Conservation (phyloP, 495 filamentous ascomycete species). For the Trypethelium eluteriae region DNA sequence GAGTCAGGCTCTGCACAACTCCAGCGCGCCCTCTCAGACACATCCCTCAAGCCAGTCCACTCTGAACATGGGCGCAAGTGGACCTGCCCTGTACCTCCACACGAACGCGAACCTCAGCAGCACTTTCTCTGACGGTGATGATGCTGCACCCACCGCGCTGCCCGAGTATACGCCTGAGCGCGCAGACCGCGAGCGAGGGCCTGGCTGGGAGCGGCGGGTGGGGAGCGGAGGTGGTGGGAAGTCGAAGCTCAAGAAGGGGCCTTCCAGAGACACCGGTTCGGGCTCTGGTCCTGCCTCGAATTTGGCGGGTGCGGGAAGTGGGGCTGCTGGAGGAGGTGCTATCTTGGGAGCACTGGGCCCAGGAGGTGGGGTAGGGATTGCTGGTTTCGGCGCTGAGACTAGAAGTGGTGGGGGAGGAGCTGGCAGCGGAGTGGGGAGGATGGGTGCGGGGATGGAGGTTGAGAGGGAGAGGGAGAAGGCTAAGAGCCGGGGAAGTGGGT, state of each 20-base stretch:
- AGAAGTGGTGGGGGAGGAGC: conserved; percentile 20
- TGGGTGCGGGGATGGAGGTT: not conserved
- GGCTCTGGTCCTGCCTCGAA: not conserved
- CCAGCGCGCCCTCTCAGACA: no score
- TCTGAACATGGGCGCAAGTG: no score
- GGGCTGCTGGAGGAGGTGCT: conserved; percentile 17
- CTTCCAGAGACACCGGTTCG: not conserved
- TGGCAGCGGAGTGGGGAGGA: conserved; percentile 38
- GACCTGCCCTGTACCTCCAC: not conserved
- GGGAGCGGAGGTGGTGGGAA: not conserved
- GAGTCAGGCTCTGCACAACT: no score
- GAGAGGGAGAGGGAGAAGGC: conserved; percentile 34
- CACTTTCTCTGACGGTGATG: conserved; percentile 5
- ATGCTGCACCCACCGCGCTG: not conserved
- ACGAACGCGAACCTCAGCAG: not conserved
- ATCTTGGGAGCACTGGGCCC: conserved; percentile 39
- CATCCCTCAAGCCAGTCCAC: no score
- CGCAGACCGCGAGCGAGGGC: not conserved
- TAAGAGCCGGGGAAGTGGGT: conserved; percentile 30
- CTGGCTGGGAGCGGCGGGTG: not conserved
- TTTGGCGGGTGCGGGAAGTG: conserved; percentile 20
- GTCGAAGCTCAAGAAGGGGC: not conserved
- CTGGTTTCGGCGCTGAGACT: not conserved
- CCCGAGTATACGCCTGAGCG: not conserved
- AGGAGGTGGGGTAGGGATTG: conserved; percentile 17